Conservation (phyloP, 2,329 filamentous ascomycete species). For the Cytospora leucostoma region DNA sequence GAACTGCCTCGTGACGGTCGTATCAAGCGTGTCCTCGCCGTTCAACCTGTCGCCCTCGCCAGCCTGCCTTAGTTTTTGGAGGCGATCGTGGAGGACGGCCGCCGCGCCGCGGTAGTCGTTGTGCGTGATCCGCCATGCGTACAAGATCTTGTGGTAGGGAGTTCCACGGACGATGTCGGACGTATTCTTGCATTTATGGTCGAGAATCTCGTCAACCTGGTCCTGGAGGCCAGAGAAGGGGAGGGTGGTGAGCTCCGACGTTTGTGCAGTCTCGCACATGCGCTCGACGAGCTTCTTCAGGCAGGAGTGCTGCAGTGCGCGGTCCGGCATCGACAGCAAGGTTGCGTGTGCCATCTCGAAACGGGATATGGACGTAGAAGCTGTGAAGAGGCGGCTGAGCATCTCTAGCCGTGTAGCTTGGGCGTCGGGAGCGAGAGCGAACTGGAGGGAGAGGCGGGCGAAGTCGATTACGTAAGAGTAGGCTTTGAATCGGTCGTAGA, state of each 20-base stretch:
- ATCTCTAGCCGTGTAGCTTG: constrained; percentile 64
- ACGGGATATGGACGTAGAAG: constrained; percentile 74
- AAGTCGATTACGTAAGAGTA: constrained; percentile 86
- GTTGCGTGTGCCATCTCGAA: constrained; percentile 83
- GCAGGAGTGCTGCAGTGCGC: constrained; percentile 69
- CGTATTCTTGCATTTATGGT: constrained; percentile 68
- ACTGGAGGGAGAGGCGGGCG: constrained; percentile 72
- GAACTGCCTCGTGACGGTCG: constrained; percentile 72
- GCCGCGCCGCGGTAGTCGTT: constrained; percentile 83
- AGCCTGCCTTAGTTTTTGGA: constrained; percentile 61
- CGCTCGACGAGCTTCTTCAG: constrained; percentile 69
- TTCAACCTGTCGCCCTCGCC: constrained; percentile 60
- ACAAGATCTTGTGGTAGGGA: constrained; percentile 86
- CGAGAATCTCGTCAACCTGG: constrained; percentile 77
- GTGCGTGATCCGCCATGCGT: constrained; percentile 83
- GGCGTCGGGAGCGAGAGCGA: constrained; percentile 44
- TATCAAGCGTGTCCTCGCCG: constrained; percentile 60
- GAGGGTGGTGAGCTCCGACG: constrained; percentile 69
- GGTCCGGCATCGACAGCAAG: constrained; percentile 71
- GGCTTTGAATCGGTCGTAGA: constrained; percentile 77
- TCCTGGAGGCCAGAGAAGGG: constrained; percentile 78
- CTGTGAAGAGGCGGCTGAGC: constrained; percentile 80
- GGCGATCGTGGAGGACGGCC: constrained; percentile 61
- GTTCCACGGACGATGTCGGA: constrained; percentile 64
- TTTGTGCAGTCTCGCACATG: constrained; percentile 69